phyloP scores from a whole-genome alignment of 2,329 filamentous ascomycete species.

The Volutella citrinella region DNA sequence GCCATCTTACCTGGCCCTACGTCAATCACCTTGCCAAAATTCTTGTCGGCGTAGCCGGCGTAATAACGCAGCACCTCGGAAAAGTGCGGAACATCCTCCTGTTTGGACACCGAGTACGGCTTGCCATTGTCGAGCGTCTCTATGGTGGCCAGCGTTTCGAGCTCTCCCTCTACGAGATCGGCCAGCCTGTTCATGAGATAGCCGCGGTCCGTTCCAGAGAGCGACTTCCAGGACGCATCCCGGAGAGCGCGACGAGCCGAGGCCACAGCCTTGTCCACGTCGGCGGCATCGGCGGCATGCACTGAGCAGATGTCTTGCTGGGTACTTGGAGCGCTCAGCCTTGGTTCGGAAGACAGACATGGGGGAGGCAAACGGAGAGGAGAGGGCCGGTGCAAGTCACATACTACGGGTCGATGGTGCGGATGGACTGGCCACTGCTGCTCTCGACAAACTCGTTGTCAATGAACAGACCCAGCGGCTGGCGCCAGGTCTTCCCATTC shows the following conservation, averaged over 20 bases:
- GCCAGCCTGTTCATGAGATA: constrained; percentile 68
- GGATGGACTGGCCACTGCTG: constrained; percentile 35
- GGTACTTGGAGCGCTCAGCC: constrained; percentile 28
- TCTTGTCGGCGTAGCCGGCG: constrained; percentile 77
- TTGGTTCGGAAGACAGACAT: too few species aligned
- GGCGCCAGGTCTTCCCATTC: constrained; percentile 69
- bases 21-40: constrained; percentile 74
- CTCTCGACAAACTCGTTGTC: constrained; percentile 62
- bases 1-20: constrained; percentile 68
- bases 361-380: too few species aligned
- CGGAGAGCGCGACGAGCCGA: constrained; percentile 69
- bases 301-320: constrained; percentile 70
- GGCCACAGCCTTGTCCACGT: constrained; percentile 67
- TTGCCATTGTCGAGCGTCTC: constrained; percentile 84
- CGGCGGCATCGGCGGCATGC: constrained; percentile 62
- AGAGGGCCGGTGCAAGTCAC: constrained; percentile 19
- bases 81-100: constrained; percentile 56
- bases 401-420: constrained; percentile 68
- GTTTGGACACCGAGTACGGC: constrained; percentile 63
- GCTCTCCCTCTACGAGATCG: constrained; percentile 64
- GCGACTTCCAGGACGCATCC: constrained; percentile 62
- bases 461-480: constrained; percentile 78
- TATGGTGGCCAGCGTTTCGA: constrained; percentile 44
- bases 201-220: constrained; percentile 66
- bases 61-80: constrained; percentile 65